Percentiles rank a stretch among this genome's conserved stretches.
These are phyloP conservation scores for Luzula sylvatica DNA, from an alignment of 176 grass and related monocot species.

Conservation along the genomic window DNA sequence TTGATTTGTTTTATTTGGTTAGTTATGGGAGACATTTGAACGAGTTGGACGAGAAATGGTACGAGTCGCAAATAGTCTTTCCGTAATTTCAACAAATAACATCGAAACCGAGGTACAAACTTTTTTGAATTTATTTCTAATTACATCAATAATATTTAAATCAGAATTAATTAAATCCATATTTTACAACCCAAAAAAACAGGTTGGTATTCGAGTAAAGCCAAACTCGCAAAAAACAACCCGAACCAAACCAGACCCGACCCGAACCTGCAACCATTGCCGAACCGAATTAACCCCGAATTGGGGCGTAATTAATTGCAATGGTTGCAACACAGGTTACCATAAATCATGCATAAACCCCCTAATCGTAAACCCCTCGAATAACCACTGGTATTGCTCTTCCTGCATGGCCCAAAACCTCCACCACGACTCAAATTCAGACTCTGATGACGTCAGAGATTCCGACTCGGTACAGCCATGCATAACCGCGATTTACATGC, in stretches of 20 bases:
- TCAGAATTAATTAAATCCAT: background rate
- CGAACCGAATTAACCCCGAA: conserved; percentile 29
- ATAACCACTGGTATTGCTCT: conserved; percentile 52
- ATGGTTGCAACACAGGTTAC: conserved; percentile 43
- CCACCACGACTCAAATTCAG: background rate
- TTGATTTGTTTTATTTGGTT: conserved; percentile 22
- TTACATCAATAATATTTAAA: background rate
- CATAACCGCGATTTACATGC: conserved; percentile 19
- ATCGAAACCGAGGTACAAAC: conserved; percentile 51
- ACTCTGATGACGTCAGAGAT: background rate
- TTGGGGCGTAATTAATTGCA: conserved; percentile 36
- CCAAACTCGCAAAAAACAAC: conserved; percentile 17
- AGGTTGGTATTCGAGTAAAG: conserved; percentile 7
- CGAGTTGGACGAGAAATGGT: conserved; percentile 56
- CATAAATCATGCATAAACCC: conserved; percentile 52
- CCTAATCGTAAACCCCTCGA: conserved; percentile 29
- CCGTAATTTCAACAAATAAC: conserved; percentile 52
- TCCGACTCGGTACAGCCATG: conserved; percentile 6
- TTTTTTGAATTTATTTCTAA: conserved; percentile 7
- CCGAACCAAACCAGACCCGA: conserved; percentile 28
- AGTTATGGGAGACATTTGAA: conserved; percentile 77
- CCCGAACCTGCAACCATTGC: conserved; percentile 38
- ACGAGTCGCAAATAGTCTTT: conserved; percentile 61
- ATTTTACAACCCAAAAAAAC: background rate
- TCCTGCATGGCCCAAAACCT: conserved; percentile 18